Conservation (phyloP, 2,329 filamentous ascomycete genomes). For the Neonectria neomacrospora region DNA sequence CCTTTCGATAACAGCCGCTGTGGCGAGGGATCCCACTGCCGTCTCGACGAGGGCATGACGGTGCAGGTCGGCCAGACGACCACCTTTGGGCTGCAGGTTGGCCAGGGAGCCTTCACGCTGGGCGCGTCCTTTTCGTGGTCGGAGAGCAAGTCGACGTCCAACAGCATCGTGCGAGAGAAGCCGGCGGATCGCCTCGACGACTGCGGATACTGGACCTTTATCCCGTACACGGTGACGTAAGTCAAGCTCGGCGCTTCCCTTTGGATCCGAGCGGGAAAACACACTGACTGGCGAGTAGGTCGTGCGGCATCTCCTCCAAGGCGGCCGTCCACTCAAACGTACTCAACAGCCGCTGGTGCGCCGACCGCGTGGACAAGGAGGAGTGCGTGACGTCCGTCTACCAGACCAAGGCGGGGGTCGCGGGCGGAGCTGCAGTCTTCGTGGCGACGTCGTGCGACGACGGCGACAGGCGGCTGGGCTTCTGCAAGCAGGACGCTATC, state of each 20-base stretch:
- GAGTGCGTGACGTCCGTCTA: conserved; percentile 8
- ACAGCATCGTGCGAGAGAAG: conserved; percentile 13
- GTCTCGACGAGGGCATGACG: conserved; percentile 2
- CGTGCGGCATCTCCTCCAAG: conserved; percentile 20
- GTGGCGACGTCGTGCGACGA: conserved; percentile 12
- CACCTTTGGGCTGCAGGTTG: conserved; percentile 10
- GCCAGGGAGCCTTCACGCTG: conserved; percentile 5
- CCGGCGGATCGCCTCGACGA: conserved; percentile 13
- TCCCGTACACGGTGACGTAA: conserved; percentile 16
- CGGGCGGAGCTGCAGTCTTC: conserved; percentile 9
- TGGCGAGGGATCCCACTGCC: not conserved
- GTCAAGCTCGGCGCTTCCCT: not conserved
- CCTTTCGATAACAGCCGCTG: conserved; percentile 2
- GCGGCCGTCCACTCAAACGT: conserved; percentile 5
- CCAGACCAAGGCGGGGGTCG: conserved; percentile 5
- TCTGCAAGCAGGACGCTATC: conserved; percentile 20
- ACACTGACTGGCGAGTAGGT: not conserved
- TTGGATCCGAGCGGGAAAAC: no score
- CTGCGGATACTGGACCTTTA: conserved; percentile 27
- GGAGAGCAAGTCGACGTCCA: conserved; percentile 12
- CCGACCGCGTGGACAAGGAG: conserved; percentile 18
- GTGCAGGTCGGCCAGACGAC: conserved; percentile 9
- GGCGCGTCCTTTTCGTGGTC: conserved; percentile 16
- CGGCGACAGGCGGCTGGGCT: conserved; percentile 11
- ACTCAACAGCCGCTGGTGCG: conserved; percentile 18